Evolutionary conservation across 106 monocot genomes (phyloP), one percentile per base, ranked within the genome.

Genomic region (Dioscorea alata): DNA sequence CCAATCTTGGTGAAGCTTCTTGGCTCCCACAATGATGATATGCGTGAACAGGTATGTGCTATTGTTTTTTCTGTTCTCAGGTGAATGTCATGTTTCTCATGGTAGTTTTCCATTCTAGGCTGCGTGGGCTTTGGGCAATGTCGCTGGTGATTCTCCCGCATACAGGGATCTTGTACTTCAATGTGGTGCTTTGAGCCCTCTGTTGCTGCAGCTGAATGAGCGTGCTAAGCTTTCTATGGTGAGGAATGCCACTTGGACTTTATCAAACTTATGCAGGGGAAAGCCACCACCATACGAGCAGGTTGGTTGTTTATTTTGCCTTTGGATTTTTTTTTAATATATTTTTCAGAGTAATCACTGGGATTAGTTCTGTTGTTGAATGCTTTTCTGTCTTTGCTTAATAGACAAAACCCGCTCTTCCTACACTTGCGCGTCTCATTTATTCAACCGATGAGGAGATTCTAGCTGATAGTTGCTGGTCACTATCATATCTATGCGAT

Each of bases 181-280:
- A 14, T 66, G 50, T 59, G 73, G 84, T 12, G 85, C 85, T 57
- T 49, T 89, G 60, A 19, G 72, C 20, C 87, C 87, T 0, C 73
- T 88, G 20, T 52, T 88, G 61, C 53, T 50, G 2, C 88, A 74
- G 57, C 70, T 84, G 23, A 89, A 89, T 72, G 82, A 82, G 68
- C 75, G 77, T 67, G 82, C 82, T 13, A 89, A 89, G 66, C 76
- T 89, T 31, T 89, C 85, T 18, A 85, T 89, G 88, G 64, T 89
- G 35, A 81, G 88, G 68, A 89, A 88, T 76, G 88, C 89, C n/a
- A 89, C 89, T 6, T 89, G 89, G 89, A 89, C 85, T 50, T 64
- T 88, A 2, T 88, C 88, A 6, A 88, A 88, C 64, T 88, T 88
- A 16, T 88, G 88, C 59, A 79, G 86, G 61, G 86, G 86, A 14